Percentiles rank a stretch among this genome's conserved stretches.
These are phyloP conservation scores for Priceomyces medius DNA, from an alignment of 805 yeast genomes.

Conservation along the genomic window DNA sequence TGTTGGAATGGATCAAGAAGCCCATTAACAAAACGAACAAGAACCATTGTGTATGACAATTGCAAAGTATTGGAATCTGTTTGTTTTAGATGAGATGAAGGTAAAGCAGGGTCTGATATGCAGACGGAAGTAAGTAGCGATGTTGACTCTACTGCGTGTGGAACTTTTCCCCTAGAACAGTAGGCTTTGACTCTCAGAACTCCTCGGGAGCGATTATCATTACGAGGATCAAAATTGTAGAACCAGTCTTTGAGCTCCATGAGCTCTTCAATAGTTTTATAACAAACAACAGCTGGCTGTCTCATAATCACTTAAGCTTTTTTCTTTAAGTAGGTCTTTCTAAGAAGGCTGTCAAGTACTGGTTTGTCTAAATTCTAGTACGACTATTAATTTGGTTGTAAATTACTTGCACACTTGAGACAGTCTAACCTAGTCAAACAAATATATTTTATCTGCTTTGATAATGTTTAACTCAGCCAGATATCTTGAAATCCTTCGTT, in stretches of 20 bases:
- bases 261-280: constrained; percentile 43
- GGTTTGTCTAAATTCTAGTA: too few species aligned
- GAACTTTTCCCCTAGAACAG: constrained; percentile 59
- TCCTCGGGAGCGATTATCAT: constrained; percentile 43
- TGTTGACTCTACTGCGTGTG: constrained; percentile 73
- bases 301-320: not conserved
- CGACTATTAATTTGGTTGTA: too few species aligned
- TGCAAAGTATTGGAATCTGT: constrained; percentile 39
- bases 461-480: too few species aligned
- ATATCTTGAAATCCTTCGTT: too few species aligned
- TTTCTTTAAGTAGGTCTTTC: too few species aligned
- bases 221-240: constrained; percentile 33
- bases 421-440: too few species aligned
- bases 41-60: constrained; percentile 65
- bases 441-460: too few species aligned
- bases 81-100: constrained; percentile 7
- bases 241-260: constrained; percentile 50
- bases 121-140: constrained; percentile 53
- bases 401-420: too few species aligned
- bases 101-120: constrained; percentile 35
- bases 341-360: too few species aligned
- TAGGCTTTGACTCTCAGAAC: constrained; percentile 53
- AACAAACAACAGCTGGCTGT: constrained; percentile 20
- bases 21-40: constrained; percentile 89
- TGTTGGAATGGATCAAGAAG: constrained; percentile 83